Evolutionary conservation across 2,329 filamentous ascomycete genomes (phyloP).

Genomic region (Fusarium poae): DNA sequence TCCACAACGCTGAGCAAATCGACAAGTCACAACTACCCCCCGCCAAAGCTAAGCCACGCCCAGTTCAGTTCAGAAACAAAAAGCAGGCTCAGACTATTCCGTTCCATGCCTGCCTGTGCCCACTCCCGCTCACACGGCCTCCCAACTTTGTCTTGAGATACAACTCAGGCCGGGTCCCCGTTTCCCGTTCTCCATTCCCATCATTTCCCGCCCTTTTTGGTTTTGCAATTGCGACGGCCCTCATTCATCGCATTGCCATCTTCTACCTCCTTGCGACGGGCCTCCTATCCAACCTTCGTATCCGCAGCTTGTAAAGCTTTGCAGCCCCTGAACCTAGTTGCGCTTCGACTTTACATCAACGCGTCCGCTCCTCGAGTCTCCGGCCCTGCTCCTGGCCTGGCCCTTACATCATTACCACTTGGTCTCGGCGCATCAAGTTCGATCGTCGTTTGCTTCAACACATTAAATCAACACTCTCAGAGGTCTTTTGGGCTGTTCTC

Average conservation of each 20-base stretch:
- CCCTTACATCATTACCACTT: conserved; percentile 22
- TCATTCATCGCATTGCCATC: conserved; percentile 42
- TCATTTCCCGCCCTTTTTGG: conserved; percentile 39
- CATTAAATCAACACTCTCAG: background rate
- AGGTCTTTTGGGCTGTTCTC: conserved; percentile 3
- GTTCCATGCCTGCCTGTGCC: conserved; percentile 47
- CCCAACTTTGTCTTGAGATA: conserved; percentile 50
- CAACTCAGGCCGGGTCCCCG: conserved; percentile 48
- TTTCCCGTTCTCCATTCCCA: conserved; percentile 45
- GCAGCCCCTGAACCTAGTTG: conserved; percentile 18
- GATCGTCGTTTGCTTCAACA: conserved; percentile 1
- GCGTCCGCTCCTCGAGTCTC: conserved; percentile 27
- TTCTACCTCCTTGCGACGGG: conserved; percentile 31
- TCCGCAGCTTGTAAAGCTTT: conserved; percentile 21
- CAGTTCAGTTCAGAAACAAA: conserved; percentile 30
- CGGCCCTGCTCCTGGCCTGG: conserved; percentile 23
- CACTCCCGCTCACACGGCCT: conserved; percentile 41
- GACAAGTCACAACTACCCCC: conserved; percentile 33
- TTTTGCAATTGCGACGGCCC: conserved; percentile 48
- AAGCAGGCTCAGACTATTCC: conserved; percentile 41
- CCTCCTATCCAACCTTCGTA: conserved; percentile 22
- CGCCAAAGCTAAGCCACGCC: conserved; percentile 33
- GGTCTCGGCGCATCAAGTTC: conserved; percentile 25
- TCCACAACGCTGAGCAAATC: conserved; percentile 18
- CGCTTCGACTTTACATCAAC: conserved; percentile 25